These are phyloP conservation scores for Cucumis sativus DNA, from an alignment of 306 rosid genomes.

Conservation along the genomic window DNA sequence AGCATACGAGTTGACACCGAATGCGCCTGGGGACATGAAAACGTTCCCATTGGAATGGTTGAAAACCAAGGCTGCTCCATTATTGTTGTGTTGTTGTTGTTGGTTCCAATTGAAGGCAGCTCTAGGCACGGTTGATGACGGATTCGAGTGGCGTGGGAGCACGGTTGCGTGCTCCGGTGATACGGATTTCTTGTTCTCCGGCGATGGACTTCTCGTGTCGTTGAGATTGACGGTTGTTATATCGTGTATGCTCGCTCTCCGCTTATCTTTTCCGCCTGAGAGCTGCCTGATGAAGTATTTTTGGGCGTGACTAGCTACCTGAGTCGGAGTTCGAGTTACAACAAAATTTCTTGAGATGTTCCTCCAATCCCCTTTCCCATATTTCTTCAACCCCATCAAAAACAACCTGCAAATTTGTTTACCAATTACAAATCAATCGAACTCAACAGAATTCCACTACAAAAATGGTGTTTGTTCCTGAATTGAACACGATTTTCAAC, in stretches of 20 bases:
- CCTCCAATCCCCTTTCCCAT: slow-evolving; percentile 87
- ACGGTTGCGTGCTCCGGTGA: slow-evolving; percentile 32
- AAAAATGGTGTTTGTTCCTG: neutral
- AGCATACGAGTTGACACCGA: slow-evolving; percentile 39
- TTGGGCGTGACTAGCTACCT: slow-evolving; percentile 97
- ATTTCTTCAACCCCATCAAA: slow-evolving; percentile 60
- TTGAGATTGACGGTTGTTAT: slow-evolving; percentile 72
- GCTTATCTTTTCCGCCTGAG: slow-evolving; percentile 79
- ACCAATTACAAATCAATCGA: neutral
- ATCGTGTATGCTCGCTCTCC: slow-evolving; percentile 95
- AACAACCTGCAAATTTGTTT: slow-evolving; percentile 38
- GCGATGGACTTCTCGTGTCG: slow-evolving; percentile 37
- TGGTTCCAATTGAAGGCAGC: slow-evolving; percentile 28
- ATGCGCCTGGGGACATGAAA: slow-evolving; percentile 28
- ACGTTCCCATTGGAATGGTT: slow-evolving; percentile 29
- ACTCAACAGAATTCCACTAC: neutral
- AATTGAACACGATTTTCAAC: neutral
- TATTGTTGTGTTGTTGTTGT: slow-evolving; percentile 23
- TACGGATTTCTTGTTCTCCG: slow-evolving; percentile 31
- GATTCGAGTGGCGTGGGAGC: slow-evolving; percentile 20
- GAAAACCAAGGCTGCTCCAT: slow-evolving; percentile 28
- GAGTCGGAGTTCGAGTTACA: slow-evolving; percentile 30
- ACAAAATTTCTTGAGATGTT: slow-evolving; percentile 25
- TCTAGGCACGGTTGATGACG: slow-evolving; percentile 9
- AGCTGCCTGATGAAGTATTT: slow-evolving; percentile 80